Evolutionary conservation across 768 basidiomycete species (phyloP).

Genomic region (Inosperma sp.): DNA sequence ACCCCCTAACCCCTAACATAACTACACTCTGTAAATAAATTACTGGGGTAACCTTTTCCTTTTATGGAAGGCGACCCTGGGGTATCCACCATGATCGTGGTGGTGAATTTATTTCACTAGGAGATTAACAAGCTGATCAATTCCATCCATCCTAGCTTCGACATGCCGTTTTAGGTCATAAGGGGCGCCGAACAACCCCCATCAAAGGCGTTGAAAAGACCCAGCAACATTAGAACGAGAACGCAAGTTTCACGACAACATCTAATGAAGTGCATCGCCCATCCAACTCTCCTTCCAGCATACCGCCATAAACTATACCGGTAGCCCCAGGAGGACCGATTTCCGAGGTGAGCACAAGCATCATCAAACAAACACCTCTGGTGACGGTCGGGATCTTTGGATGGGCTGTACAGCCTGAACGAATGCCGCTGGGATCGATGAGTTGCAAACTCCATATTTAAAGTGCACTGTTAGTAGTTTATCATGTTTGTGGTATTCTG

Average conservation of each 20-base stretch:
- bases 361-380: not conserved
- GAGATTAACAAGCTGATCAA: too few relatives aligned
- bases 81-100: too few relatives aligned
- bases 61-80: too few relatives aligned
- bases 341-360: slow-evolving; percentile 7
- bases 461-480: not conserved
- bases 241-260: slow-evolving; percentile 15
- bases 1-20: too few relatives aligned
- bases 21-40: too few relatives aligned
- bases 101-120: too few relatives aligned
- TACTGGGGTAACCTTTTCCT: too few relatives aligned
- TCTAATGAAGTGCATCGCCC: not conserved
- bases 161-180: slow-evolving; percentile 10
- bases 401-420: not conserved
- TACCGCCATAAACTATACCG: slow-evolving; percentile 12
- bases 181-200: slow-evolving; percentile 13
- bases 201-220: slow-evolving; percentile 17
- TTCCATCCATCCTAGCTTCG: too few relatives aligned
- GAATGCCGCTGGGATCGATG: not conserved
- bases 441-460: not conserved
- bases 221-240: slow-evolving; percentile 14
- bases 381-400: not conserved
- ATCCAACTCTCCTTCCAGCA: slow-evolving; percentile 2
- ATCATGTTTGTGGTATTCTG: not conserved
- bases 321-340: slow-evolving; percentile 10